phyloP scores from a whole-genome alignment of 495 filamentous ascomycete species.

The Platismatia glauca region DNA sequence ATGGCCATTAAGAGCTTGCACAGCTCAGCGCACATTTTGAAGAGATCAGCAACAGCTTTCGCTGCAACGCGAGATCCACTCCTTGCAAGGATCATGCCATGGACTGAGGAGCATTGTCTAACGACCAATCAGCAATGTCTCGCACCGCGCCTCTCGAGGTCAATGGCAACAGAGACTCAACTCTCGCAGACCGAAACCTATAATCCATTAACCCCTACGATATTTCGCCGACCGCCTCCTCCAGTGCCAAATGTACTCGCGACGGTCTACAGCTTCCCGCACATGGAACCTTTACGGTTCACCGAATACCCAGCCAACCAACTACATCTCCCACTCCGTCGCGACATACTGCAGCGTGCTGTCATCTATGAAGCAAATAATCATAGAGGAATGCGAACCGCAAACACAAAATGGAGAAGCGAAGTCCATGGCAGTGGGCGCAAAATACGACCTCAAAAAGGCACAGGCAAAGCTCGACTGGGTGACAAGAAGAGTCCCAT shows the following conservation, averaged over 20 bases:
- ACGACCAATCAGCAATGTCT: constrained; percentile 42
- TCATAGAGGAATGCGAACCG: constrained; percentile 71
- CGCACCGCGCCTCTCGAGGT: constrained; percentile 41
- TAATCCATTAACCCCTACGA: constrained; percentile 22
- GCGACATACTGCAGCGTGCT: constrained; percentile 88
- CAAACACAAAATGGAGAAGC: constrained; percentile 69
- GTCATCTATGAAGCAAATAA: constrained; percentile 87
- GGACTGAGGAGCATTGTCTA: background rate
- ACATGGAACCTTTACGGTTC: constrained; percentile 75
- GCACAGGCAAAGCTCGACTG: constrained; percentile 65
- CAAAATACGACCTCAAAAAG: constrained; percentile 81
- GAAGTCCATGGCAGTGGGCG: constrained; percentile 73
- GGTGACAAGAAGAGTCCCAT: constrained; percentile 79
- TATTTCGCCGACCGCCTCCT: constrained; percentile 21
- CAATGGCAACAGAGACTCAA: constrained; percentile 70
- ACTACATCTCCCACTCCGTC: constrained; percentile 74
- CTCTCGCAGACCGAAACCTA: constrained; percentile 28
- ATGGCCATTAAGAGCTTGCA: background rate
- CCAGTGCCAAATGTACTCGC: constrained; percentile 55
- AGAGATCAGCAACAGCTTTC: constrained; percentile 13
- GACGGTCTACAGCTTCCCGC: constrained; percentile 84
- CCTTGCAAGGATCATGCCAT: constrained; percentile 29
- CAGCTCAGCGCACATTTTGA: background rate
- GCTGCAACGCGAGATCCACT: constrained; percentile 30
- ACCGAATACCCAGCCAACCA: constrained; percentile 71